phyloP scores from a whole-genome alignment of 1,284 basidiomycete genomes.

The Ganoderma multipileum region DNA sequence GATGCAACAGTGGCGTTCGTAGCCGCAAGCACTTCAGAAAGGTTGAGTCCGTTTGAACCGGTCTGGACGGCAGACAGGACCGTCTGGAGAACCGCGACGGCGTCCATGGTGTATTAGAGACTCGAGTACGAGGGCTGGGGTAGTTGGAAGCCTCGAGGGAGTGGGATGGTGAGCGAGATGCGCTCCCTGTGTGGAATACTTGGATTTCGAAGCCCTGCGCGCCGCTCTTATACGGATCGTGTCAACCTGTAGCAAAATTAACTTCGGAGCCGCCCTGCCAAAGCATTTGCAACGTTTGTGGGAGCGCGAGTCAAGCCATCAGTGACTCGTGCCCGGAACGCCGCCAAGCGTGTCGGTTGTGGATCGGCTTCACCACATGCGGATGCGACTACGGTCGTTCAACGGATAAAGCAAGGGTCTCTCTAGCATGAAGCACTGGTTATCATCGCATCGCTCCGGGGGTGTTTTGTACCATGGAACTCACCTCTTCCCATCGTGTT shows the following conservation, averaged over 20 bases:
- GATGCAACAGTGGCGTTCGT: conserved; percentile 17
- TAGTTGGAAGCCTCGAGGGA: neutral
- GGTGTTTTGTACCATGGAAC: neutral
- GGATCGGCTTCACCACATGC: neutral
- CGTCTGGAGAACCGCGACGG: conserved; percentile 24
- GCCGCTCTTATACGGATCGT: neutral
- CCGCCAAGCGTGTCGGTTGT: conserved; percentile 9
- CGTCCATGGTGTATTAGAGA: conserved; percentile 17
- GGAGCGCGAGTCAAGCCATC: conserved; percentile 18
- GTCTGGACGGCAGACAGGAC: conserved; percentile 29
- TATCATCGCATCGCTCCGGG: conserved; percentile 16
- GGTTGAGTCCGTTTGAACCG: conserved; percentile 20
- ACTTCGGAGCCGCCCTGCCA: conserved; percentile 18
- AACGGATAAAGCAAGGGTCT: conserved; percentile 12
- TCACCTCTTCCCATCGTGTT: neutral
- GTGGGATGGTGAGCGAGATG: conserved; percentile 2
- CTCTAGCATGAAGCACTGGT: conserved; percentile 9
- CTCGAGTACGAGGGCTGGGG: neutral
- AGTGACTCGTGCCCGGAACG: conserved; percentile 19
- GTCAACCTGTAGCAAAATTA: neutral
- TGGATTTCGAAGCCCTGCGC: neutral
- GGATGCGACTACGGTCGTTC: conserved; percentile 6
- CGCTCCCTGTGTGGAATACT: conserved; percentile 4
- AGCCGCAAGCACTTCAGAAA: neutral
- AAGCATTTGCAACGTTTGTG: conserved; percentile 14